Conservation (phyloP, 306 rosid species). For the Mimosa bimucronata region DNA sequence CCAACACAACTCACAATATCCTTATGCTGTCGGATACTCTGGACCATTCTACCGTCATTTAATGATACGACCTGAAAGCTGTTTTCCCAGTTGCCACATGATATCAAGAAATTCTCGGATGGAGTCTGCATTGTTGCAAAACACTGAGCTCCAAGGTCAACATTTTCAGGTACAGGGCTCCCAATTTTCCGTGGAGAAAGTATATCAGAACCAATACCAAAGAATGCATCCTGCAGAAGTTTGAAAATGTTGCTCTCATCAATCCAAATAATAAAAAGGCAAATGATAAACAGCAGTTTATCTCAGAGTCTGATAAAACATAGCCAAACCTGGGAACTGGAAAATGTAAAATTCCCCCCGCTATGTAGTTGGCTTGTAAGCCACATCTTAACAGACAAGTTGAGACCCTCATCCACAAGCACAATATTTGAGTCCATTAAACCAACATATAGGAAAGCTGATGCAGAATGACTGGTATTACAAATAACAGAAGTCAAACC, state of each 20-base stretch:
- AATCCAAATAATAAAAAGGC: conserved; percentile 24
- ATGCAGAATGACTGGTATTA: conserved; percentile 57
- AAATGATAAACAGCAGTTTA: conserved; percentile 26
- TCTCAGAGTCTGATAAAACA: conserved; percentile 41
- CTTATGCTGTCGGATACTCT: conserved; percentile 95
- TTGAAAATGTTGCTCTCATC: conserved; percentile 12
- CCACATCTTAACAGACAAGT: conserved; percentile 89
- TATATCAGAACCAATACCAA: conserved; percentile 86
- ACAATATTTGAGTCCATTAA: conserved; percentile 79
- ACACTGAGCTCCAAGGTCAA: conserved; percentile 87
- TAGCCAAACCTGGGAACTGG: conserved; percentile 81
- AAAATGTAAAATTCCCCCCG: conserved; percentile 96
- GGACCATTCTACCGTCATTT: conserved; percentile 89
- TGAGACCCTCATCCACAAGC: conserved; percentile 81
- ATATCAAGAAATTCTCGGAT: conserved; percentile 77
- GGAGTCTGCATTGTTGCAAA: conserved; percentile 84
- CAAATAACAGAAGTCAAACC: conserved; percentile 75
- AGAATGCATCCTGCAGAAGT: conserved; percentile 78
- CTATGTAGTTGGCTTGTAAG: conserved; percentile 86
- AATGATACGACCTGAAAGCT: conserved; percentile 94
- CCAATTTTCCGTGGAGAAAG: conserved; percentile 89
- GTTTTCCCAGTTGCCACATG: conserved; percentile 99
- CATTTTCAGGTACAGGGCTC: conserved; percentile 87
- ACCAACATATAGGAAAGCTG: conserved; percentile 68
- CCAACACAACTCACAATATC: conserved; percentile 98